phyloP scores from a whole-genome alignment of 805 yeast species.

The Metschnikowia gelsemii region DNA sequence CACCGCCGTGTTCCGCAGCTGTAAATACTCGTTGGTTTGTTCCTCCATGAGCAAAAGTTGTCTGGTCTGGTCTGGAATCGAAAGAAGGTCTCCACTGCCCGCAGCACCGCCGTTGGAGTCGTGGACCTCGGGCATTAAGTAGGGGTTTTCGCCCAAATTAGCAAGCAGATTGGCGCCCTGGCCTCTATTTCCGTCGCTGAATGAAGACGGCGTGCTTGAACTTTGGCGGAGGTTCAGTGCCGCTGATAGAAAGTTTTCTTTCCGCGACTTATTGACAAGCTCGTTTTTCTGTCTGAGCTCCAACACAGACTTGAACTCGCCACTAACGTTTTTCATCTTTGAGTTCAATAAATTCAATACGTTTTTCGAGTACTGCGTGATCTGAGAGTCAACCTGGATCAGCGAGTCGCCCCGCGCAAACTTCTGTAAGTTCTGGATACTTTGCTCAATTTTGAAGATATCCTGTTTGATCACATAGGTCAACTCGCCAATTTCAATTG shows the following conservation, averaged over 20 bases:
- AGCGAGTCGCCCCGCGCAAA: slow-evolving; percentile 47
- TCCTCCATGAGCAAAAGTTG: slow-evolving; percentile 84
- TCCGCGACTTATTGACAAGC: slow-evolving; percentile 72
- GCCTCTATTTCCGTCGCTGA: slow-evolving; percentile 8
- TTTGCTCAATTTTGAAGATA: slow-evolving; percentile 75
- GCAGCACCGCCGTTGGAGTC: neutral
- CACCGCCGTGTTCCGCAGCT: slow-evolving; percentile 84
- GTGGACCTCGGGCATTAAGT: slow-evolving; percentile 30
- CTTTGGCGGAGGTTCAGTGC: slow-evolving; percentile 32
- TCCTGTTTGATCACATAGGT: slow-evolving; percentile 87
- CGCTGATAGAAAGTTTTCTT: slow-evolving; percentile 75
- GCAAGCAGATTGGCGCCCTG: slow-evolving; percentile 13
- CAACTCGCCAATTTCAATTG: slow-evolving; percentile 88
- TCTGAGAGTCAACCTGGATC: slow-evolving; percentile 54
- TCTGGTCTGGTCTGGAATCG: slow-evolving; percentile 77
- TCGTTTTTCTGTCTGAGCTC: slow-evolving; percentile 85
- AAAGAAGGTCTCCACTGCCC: slow-evolving; percentile 47
- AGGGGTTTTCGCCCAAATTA: slow-evolving; percentile 42
- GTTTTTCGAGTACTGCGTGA: slow-evolving; percentile 73
- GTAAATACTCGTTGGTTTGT: slow-evolving; percentile 71
- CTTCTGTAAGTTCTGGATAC: slow-evolving; percentile 59
- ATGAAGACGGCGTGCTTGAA: slow-evolving; percentile 32
- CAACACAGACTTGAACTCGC: slow-evolving; percentile 86
- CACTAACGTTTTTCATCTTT: slow-evolving; percentile 87
- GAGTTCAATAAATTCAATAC: slow-evolving; percentile 86